Evolutionary conservation across 306 rosid genomes (phyloP).

Genomic region (Cicer bijugum): DNA sequence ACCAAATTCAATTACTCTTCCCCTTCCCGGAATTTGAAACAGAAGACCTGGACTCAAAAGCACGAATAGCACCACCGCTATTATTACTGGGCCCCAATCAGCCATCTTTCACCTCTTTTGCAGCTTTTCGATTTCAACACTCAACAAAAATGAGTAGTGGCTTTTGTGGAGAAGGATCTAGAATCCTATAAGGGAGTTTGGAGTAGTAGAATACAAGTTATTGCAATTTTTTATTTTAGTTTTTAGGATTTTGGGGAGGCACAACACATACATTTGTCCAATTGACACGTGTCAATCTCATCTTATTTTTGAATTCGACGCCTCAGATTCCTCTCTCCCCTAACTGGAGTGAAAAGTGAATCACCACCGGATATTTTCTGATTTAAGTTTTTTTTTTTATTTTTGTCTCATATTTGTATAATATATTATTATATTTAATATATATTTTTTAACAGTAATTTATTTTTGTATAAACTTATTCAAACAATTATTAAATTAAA

Average conservation of each 20-base stretch:
- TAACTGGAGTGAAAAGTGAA: too few species aligned
- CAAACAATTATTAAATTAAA: too few species aligned
- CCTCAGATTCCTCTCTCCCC: background rate
- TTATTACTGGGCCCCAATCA: conserved; percentile 84
- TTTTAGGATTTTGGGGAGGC: background rate
- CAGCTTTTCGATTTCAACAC: background rate
- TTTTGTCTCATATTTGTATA: too few species aligned
- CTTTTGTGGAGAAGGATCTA: background rate
- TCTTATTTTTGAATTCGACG: background rate
- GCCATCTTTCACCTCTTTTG: conserved; percentile 49
- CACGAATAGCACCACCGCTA: conserved; percentile 78
- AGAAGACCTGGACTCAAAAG: conserved; percentile 70
- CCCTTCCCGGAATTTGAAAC: conserved; percentile 71
- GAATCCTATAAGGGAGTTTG: background rate
- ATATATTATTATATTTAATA: too few species aligned
- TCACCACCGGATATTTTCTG: too few species aligned
- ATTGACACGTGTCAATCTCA: background rate
- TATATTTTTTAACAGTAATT: too few species aligned
- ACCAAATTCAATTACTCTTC: conserved; percentile 67
- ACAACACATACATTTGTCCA: background rate
- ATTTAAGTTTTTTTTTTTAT: too few species aligned
- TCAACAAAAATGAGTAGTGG: background rate
- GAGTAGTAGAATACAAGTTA: background rate
- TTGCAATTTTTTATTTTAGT: background rate
- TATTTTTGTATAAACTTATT: too few species aligned